Conservation (phyloP, 441 rosid genomes). For the Capsella rubella region DNA sequence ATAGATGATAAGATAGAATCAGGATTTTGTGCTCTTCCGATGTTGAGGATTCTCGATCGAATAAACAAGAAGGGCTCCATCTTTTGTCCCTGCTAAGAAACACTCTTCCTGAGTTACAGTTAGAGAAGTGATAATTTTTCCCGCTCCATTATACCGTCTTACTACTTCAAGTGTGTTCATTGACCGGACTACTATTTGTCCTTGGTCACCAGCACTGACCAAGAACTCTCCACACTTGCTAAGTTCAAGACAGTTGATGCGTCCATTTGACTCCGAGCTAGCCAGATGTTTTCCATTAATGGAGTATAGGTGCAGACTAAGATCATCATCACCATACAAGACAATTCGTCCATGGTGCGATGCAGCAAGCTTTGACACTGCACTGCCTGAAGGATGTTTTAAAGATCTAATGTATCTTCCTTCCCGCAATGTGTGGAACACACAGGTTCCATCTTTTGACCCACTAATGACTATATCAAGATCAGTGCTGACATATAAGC, state of each 20-base stretch:
- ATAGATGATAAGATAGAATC: constrained; percentile 24
- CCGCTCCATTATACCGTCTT: constrained; percentile 76
- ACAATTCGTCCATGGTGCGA: constrained; percentile 87
- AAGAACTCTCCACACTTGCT: constrained; percentile 90
- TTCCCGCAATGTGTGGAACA: constrained; percentile 89
- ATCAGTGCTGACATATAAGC: constrained; percentile 83
- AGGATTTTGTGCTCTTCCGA: constrained; percentile 64
- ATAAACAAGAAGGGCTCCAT: constrained; percentile 92
- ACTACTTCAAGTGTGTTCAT: constrained; percentile 92
- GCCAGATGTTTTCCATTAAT: constrained; percentile 96
- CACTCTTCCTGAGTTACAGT: constrained; percentile 93
- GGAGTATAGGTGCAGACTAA: constrained; percentile 88
- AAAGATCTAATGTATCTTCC: constrained; percentile 95
- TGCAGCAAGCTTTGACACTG: constrained; percentile 88
- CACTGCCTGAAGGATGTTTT: constrained; percentile 85
- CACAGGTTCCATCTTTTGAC: constrained; percentile 97
- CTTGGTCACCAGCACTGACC: constrained; percentile 98
- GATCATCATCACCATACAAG: constrained; percentile 91
- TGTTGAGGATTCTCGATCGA: constrained; percentile 89
- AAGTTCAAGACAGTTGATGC: constrained; percentile 92
- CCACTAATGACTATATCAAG: constrained; percentile 98
- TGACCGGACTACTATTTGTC: constrained; percentile 88
- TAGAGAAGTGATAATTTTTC: constrained; percentile 84
- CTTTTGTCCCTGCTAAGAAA: constrained; percentile 96
- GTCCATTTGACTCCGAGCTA: constrained; percentile 92